phyloP scores from a whole-genome alignment of 1,139 yeast species.

The Magnusiomyces paraingens region DNA sequence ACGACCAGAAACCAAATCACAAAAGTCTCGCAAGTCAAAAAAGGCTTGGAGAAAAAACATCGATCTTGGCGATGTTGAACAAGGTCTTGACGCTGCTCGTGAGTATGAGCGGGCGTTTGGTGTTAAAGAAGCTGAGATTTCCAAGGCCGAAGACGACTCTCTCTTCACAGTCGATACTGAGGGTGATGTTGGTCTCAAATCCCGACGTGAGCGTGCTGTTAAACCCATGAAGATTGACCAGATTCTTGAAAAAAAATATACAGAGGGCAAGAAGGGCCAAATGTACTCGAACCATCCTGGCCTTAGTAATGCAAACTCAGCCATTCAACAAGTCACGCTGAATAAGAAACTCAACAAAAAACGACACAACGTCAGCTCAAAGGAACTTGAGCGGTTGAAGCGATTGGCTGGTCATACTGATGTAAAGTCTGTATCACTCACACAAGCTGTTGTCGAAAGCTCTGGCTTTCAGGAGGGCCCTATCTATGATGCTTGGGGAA shows the following conservation, averaged over 20 bases:
- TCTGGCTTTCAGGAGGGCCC: conserved; percentile 49
- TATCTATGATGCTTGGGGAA: conserved; percentile 53
- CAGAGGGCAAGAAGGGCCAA: neutral
- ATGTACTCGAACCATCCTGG: conserved; percentile 5
- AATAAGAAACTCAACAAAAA: conserved; percentile 43
- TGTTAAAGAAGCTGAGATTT: conserved; percentile 19
- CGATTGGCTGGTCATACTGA: conserved; percentile 70
- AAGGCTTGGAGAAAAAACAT: conserved; percentile 95
- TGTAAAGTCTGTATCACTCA: conserved; percentile 30
- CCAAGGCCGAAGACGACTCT: conserved; percentile 30
- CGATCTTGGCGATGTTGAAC: conserved; percentile 71
- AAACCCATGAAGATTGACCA: conserved; percentile 58
- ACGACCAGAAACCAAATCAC: conserved; percentile 37
- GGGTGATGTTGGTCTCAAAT: conserved; percentile 43
- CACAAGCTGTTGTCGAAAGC: conserved; percentile 52
- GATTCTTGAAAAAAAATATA: conserved; percentile 43
- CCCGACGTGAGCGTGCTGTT: conserved; percentile 36
- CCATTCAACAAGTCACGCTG: conserved; percentile 24
- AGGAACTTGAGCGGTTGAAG: conserved; percentile 64
- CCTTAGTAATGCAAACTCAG: neutral
- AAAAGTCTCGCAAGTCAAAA: conserved; percentile 85
- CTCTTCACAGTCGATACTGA: conserved; percentile 69
- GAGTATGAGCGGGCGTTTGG: conserved; percentile 54
- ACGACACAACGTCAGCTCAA: conserved; percentile 42
- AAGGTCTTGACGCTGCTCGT: conserved; percentile 59